These are phyloP conservation scores for Alternaria consortialis DNA, from an alignment of 2,329 filamentous ascomycete species.

Conservation along the genomic window DNA sequence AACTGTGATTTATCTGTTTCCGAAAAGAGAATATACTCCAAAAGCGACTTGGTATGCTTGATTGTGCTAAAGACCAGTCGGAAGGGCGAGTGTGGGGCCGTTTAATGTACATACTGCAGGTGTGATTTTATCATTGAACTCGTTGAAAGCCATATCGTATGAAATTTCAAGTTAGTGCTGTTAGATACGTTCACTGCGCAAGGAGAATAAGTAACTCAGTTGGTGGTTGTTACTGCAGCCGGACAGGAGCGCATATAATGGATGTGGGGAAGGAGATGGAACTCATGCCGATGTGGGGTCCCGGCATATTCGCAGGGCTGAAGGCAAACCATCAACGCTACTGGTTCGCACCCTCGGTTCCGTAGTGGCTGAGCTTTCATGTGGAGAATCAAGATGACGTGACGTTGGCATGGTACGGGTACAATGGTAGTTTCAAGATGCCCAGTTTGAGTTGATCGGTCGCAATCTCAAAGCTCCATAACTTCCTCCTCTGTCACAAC, in stretches of 20 bases:
- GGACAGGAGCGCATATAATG: conserved; percentile 17
- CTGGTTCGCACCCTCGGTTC: not conserved
- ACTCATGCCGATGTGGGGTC: conserved; percentile 38
- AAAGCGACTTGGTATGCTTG: not conserved
- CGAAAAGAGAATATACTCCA: not conserved
- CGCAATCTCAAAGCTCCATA: conserved; percentile 24
- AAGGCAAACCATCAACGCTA: not conserved
- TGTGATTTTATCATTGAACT: conserved; percentile 45
- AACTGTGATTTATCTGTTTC: not conserved
- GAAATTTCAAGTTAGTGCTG: not conserved
- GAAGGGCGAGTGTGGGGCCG: conserved; percentile 28
- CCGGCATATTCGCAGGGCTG: conserved; percentile 20
- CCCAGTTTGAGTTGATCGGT: not conserved
- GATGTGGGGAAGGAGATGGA: conserved; percentile 32
- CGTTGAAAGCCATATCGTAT: conserved; percentile 41
- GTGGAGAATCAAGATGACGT: conserved; percentile 1
- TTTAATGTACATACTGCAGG: conserved; percentile 32
- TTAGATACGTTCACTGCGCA: not conserved
- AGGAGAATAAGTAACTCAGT: not conserved
- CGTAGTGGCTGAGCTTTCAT: not conserved
- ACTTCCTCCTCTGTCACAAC: conserved; percentile 20
- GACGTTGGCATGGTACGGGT: not conserved
- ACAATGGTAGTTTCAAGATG: not conserved
- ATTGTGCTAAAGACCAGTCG: not conserved
- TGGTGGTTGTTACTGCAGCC: conserved; percentile 1